Evolutionary conservation across 768 basidiomycete species (phyloP).

Genomic region (Lactarius pseudohatsudake): DNA sequence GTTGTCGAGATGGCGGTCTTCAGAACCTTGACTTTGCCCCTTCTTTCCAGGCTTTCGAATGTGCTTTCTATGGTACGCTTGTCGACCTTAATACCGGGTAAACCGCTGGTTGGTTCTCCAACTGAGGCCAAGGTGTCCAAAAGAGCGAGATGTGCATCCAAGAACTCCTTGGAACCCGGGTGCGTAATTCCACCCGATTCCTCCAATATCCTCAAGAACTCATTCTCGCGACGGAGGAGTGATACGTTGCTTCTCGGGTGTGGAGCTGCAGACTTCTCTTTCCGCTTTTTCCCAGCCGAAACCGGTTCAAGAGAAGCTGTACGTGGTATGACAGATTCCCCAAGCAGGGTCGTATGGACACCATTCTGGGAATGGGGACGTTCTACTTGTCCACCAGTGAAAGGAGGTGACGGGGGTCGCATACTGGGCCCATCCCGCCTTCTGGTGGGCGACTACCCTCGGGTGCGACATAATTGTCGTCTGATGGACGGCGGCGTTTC

Average conservation of each 20-base stretch:
- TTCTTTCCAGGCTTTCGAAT: constrained; percentile 59
- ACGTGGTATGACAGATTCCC: not conserved
- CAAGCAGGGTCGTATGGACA: not conserved
- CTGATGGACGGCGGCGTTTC: constrained; percentile 41
- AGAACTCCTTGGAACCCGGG: constrained; percentile 65
- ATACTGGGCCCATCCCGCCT: constrained; percentile 30
- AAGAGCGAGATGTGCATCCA: constrained; percentile 63
- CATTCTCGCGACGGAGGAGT: constrained; percentile 76
- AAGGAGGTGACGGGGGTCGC: constrained; percentile 2
- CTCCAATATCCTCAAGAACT: constrained; percentile 66
- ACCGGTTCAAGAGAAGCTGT: not conserved
- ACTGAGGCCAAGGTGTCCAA: constrained; percentile 54
- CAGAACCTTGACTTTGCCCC: constrained; percentile 67
- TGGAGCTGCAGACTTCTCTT: constrained; percentile 12
- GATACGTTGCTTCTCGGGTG: constrained; percentile 65
- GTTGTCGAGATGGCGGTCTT: constrained; percentile 60
- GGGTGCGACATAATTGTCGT: constrained; percentile 27
- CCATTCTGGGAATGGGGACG: not conserved
- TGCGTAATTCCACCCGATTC: constrained; percentile 66
- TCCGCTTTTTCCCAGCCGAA: constrained; percentile 25
- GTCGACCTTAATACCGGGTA: constrained; percentile 66
- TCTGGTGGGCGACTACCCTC: constrained; percentile 8
- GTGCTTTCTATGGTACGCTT: constrained; percentile 67
- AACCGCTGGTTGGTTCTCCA: constrained; percentile 70
- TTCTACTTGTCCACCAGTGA: not conserved